A percentile compares a stretch with the other conserved stretches of the same genome.
These are phyloP conservation scores for Eutrema yunnanense DNA, from an alignment of 345 rosid species.

Conservation along the genomic window DNA sequence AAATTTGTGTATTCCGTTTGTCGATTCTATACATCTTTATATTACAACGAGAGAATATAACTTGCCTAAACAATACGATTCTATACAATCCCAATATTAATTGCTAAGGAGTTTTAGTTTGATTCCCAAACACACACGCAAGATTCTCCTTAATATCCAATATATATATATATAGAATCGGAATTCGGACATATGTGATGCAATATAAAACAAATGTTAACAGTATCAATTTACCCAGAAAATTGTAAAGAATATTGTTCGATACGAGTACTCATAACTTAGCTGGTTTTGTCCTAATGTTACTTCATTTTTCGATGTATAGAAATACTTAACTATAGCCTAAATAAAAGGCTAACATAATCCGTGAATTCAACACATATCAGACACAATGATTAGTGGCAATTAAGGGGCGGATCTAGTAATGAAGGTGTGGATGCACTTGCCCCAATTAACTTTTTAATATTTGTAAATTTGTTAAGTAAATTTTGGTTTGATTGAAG, in stretches of 20 bases:
- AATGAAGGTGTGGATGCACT: background rate
- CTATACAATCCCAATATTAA: no score
- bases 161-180: background rate
- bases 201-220: background rate
- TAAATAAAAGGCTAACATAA: background rate
- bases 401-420: background rate
- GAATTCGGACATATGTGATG: background rate
- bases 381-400: slow-evolving; percentile 16
- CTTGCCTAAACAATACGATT: background rate
- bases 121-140: background rate
- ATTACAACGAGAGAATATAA: background rate
- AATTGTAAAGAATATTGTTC: background rate
- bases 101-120: no score
- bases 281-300: no score
- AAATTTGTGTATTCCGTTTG: background rate
- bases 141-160: background rate
- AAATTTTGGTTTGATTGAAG: background rate
- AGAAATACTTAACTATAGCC: background rate
- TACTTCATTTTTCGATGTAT: no score
- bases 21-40: background rate
- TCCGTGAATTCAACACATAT: slow-evolving; percentile 18
- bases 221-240: no score
- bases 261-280: background rate
- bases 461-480: background rate
- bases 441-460: background rate